These are phyloP conservation scores for Termitomyces sp. DNA, from an alignment of 768 basidiomycete genomes.

Conservation along the genomic window DNA sequence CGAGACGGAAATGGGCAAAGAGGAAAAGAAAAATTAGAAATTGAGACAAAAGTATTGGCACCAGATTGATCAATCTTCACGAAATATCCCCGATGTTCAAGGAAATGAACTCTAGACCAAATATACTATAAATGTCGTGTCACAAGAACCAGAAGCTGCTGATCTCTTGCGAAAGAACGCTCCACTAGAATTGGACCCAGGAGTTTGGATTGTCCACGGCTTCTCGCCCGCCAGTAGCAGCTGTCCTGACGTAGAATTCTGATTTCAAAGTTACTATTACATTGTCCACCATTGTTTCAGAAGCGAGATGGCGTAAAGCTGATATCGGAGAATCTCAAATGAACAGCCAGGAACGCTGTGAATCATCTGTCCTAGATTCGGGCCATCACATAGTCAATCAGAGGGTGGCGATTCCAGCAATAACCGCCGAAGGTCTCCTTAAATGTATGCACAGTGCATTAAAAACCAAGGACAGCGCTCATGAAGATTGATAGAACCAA, in stretches of 20 bases:
- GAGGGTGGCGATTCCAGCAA: not conserved
- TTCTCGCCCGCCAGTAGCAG: not conserved
- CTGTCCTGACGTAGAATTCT: not conserved
- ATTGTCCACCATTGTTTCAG: not conserved
- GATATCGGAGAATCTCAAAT: not conserved
- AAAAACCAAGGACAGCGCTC: not conserved
- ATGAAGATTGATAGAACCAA: not conserved
- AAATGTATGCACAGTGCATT: not conserved
- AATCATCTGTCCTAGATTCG: not conserved
- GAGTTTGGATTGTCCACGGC: not conserved
- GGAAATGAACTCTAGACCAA: not conserved
- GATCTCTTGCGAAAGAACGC: not conserved
- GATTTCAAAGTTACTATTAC: not conserved
- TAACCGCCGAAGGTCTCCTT: not conserved
- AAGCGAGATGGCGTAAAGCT: not conserved
- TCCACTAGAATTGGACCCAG: not conserved
- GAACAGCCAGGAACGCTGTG: not conserved
- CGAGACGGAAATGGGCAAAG: conserved; percentile 4
- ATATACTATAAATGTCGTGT: not conserved
- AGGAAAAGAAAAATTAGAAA: not conserved
- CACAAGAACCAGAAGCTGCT: not conserved
- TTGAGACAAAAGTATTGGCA: not conserved
- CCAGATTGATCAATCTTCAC: not conserved
- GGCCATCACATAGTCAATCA: not conserved
- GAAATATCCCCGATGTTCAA: not conserved